phyloP scores from a whole-genome alignment of 805 yeast species.

The Barnettozyma pratensis region DNA sequence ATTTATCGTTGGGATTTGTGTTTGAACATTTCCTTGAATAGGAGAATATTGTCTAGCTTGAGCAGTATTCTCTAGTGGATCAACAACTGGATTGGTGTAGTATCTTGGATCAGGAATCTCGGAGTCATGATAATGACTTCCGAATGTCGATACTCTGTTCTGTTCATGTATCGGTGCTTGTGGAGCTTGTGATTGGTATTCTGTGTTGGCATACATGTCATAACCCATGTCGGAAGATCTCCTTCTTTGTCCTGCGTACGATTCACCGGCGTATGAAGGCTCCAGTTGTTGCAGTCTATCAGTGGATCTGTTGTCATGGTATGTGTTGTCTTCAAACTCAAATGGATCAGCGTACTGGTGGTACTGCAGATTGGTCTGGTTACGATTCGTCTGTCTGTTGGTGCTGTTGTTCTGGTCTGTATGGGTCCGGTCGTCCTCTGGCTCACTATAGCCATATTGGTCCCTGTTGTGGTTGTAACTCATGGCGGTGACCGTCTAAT shows the following conservation, averaged over 20 bases:
- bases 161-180: not conserved
- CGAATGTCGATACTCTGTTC: not conserved
- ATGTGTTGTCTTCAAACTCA: slow-evolving; percentile 2
- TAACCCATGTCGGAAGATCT: slow-evolving; percentile 9
- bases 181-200: slow-evolving; percentile 4
- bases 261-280: slow-evolving; percentile 13
- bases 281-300: slow-evolving; percentile 16
- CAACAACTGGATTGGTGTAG: slow-evolving; percentile 7
- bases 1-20: slow-evolving; percentile 13
- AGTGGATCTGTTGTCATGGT: slow-evolving; percentile 11
- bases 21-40: slow-evolving; percentile 16
- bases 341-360: slow-evolving; percentile 12
- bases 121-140: not conserved
- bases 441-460: slow-evolving; percentile 4
- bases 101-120: slow-evolving; percentile 1
- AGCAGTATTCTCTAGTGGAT: not conserved
- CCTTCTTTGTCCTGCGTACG: slow-evolving; percentile 11
- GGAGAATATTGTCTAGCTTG: slow-evolving; percentile 23
- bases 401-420: not conserved
- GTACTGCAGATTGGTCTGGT: not conserved
- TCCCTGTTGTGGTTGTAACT: slow-evolving; percentile 10
- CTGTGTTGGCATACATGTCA: slow-evolving; percentile 3
- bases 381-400: not conserved
- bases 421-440: slow-evolving; percentile 3
- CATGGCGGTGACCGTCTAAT: slow-evolving; percentile 2